phyloP scores from a whole-genome alignment of 2,329 filamentous ascomycete genomes.

The Aspergillus sp. region DNA sequence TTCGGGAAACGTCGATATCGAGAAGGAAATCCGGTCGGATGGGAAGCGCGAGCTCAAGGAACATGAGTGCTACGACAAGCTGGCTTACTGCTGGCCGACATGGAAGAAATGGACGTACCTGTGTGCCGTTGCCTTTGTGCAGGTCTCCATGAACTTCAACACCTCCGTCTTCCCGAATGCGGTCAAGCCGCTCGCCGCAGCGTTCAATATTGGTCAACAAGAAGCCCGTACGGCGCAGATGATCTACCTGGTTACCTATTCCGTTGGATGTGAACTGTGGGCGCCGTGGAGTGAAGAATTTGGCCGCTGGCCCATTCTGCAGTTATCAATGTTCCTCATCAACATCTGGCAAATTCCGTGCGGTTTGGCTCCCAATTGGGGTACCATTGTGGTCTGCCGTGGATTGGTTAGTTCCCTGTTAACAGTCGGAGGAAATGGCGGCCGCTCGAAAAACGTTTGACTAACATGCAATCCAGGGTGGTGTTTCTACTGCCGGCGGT shows the following conservation, averaged over 20 bases:
- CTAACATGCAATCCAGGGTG: conserved; percentile 26
- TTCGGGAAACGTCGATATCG: too few relatives aligned
- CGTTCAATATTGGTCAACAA: conserved; percentile 59
- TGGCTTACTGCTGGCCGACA: conserved; percentile 48
- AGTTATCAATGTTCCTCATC: conserved; percentile 61
- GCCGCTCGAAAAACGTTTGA: too few relatives aligned
- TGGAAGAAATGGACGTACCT: conserved; percentile 27
- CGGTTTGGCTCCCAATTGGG: conserved; percentile 61
- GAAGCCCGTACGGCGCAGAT: conserved; percentile 61
- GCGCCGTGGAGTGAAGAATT: conserved; percentile 76
- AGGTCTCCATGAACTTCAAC: conserved; percentile 69
- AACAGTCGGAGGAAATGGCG: too few relatives aligned
- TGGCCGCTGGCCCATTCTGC: conserved; percentile 64
- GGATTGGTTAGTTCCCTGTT: conserved; percentile 36
- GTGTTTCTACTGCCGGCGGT: conserved; percentile 52
- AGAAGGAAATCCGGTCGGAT: neutral
- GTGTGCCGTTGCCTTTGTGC: conserved; percentile 57
- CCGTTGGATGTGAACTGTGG: conserved; percentile 76
- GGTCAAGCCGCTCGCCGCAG: conserved; percentile 51
- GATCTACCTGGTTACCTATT: conserved; percentile 66
- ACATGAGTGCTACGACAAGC: conserved; percentile 52
- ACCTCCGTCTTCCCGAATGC: conserved; percentile 62
- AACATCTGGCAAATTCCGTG: conserved; percentile 66
- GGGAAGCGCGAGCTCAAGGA: conserved; percentile 33
- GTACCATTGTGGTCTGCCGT: conserved; percentile 54